Evolutionary conservation across 768 basidiomycete species (phyloP).

Genomic region (Amanita muscaria): DNA sequence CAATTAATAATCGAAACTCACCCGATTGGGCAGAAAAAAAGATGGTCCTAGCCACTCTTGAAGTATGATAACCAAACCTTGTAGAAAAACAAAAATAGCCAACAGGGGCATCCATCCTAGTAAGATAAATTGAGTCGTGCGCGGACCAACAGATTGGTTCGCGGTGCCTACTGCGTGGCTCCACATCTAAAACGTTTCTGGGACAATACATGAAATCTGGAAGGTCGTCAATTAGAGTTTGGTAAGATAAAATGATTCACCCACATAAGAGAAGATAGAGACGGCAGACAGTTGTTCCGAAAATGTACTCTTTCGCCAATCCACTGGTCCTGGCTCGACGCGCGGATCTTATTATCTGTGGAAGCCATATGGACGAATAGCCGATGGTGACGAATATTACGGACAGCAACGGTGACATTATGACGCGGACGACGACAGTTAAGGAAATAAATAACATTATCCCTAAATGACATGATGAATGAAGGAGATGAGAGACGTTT

Average conservation of each 20-base stretch:
- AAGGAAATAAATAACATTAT: conserved; percentile 59
- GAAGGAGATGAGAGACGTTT: not conserved
- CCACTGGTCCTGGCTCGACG: conserved; percentile 64
- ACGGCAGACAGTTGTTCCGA: conserved; percentile 70
- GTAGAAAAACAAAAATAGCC: conserved; percentile 49
- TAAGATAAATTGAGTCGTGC: not conserved
- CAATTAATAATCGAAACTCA: conserved; percentile 24
- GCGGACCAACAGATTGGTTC: not conserved
- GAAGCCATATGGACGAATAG: conserved; percentile 78
- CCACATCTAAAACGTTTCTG: conserved; percentile 77
- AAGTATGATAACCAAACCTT: conserved; percentile 52
- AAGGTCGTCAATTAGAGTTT: conserved; percentile 4
- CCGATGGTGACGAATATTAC: conserved; percentile 57
- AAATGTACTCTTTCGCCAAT: conserved; percentile 56
- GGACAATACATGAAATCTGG: conserved; percentile 79
- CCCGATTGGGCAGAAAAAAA: conserved; percentile 74
- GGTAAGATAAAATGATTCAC: conserved; percentile 19
- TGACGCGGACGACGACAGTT: conserved; percentile 65
- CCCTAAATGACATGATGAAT: conserved; percentile 34
- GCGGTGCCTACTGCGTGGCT: conserved; percentile 50
- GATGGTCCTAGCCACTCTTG: conserved; percentile 74
- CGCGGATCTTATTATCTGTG: conserved; percentile 75
- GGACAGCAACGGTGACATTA: conserved; percentile 57
- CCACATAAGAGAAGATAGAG: conserved; percentile 68
- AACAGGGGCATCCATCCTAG: conserved; percentile 61